Percentiles rank a stretch among this genome's conserved stretches.
These are phyloP conservation scores for Orbilia quercus DNA, from an alignment of 2,329 filamentous ascomycete species.

Conservation along the genomic window DNA sequence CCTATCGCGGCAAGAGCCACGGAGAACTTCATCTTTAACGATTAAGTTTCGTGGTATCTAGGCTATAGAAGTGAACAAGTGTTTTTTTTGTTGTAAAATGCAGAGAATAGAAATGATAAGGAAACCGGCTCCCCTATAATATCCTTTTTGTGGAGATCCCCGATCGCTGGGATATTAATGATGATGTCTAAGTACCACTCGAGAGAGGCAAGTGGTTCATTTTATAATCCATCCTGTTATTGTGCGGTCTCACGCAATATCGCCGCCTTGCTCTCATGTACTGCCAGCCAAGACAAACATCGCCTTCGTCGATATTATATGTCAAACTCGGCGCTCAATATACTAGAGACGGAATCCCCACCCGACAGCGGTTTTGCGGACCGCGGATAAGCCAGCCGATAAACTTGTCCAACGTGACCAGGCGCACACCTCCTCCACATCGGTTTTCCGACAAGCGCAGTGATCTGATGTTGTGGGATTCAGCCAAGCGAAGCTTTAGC, in stretches of 20 bases:
- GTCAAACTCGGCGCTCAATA: constrained; percentile 36
- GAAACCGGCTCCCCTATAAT: constrained; percentile 42
- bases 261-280: constrained; percentile 7
- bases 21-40: constrained; percentile 44
- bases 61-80: constrained; percentile 5
- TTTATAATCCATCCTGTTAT: constrained; percentile 39
- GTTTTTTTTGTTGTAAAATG: constrained; percentile 51
- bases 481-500: constrained; percentile 52
- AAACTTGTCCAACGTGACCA: constrained; percentile 38
- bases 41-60: constrained; percentile 2
- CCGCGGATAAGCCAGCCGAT: constrained; percentile 38
- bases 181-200: not conserved
- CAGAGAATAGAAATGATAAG: constrained; percentile 24
- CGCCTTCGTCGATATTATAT: constrained; percentile 16
- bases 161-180: constrained; percentile 43
- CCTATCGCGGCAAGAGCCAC: constrained; percentile 36
- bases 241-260: constrained; percentile 17
- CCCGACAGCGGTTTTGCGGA: constrained; percentile 53
- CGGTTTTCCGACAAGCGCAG: constrained; percentile 35
- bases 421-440: constrained; percentile 28
- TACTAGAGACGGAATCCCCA: constrained; percentile 51
- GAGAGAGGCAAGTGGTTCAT: constrained; percentile 17
- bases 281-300: too few species aligned
- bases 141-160: constrained; percentile 20
- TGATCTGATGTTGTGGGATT: constrained; percentile 26